Percentiles rank a stretch among this genome's conserved stretches.
phyloP scores from a whole-genome alignment of 1,139 yeast genomes.

The Suhomyces bokatorum region DNA sequence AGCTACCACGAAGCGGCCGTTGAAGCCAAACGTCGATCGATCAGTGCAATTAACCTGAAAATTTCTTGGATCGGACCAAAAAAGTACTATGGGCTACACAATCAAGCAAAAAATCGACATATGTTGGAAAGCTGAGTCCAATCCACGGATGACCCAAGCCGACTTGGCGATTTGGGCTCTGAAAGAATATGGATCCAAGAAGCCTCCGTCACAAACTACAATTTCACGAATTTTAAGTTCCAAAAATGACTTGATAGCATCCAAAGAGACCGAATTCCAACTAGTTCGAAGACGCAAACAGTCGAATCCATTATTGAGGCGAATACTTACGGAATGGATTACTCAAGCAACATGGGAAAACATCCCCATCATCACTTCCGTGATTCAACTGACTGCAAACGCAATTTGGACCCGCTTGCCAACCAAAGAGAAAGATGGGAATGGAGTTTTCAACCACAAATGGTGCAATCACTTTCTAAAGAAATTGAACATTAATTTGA shows the following conservation, averaged over 20 bases:
- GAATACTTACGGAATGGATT: constrained; percentile 66
- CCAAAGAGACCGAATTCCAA: constrained; percentile 58
- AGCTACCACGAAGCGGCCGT: no score
- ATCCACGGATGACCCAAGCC: constrained; percentile 68
- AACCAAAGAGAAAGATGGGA: constrained; percentile 55
- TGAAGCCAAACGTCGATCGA: no score
- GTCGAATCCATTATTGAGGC: constrained; percentile 55
- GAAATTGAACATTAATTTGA: constrained; percentile 53
- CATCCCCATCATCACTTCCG: constrained; percentile 64
- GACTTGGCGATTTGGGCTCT: constrained; percentile 69
- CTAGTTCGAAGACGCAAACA: constrained; percentile 56
- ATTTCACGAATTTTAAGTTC: constrained; percentile 61
- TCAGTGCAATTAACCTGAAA: no score
- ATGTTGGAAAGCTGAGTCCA: constrained; percentile 64
- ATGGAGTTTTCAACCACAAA: constrained; percentile 62
- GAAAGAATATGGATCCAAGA: constrained; percentile 49
- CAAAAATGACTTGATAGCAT: constrained; percentile 57
- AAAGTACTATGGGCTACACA: constrained; percentile 50
- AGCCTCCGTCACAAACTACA: constrained; percentile 67
- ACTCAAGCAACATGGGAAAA: constrained; percentile 69
- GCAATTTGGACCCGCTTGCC: constrained; percentile 66
- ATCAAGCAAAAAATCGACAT: constrained; percentile 67
- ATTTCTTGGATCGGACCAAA: neutral
- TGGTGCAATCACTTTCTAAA: constrained; percentile 64
- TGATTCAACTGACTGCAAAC: constrained; percentile 62